Percentiles rank a stretch among this genome's conserved stretches.
phyloP scores from a whole-genome alignment of 106 monocot genomes.

The Apostasia ramifera region DNA sequence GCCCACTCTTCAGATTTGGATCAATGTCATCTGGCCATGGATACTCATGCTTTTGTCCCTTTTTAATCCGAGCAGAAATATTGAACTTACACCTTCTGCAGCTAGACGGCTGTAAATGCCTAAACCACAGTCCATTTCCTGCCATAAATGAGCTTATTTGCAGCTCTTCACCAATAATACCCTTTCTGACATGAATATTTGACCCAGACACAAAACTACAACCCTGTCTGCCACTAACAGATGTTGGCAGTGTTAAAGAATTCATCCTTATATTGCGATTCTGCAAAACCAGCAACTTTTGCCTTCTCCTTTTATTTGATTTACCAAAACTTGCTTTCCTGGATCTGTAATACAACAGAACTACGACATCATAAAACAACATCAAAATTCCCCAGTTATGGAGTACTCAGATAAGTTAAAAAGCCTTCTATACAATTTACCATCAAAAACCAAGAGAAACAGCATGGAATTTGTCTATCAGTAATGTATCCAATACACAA shows the following conservation, averaged over 20 bases:
- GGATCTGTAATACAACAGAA: too few species aligned
- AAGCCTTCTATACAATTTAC: too few species aligned
- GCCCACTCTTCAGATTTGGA: slow-evolving; percentile 56
- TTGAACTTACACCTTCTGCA: slow-evolving; percentile 12
- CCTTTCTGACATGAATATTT: slow-evolving; percentile 23
- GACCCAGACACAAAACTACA: slow-evolving; percentile 56
- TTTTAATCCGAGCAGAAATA: slow-evolving; percentile 46
- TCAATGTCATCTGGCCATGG: slow-evolving; percentile 75
- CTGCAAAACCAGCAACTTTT: not conserved
- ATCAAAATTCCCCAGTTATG: too few species aligned
- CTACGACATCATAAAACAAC: too few species aligned
- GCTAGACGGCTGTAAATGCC: slow-evolving; percentile 16
- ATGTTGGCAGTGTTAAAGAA: slow-evolving; percentile 33
- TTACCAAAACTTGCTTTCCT: too few species aligned
- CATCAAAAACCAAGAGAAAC: too few species aligned
- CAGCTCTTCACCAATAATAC: slow-evolving; percentile 6
- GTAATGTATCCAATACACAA: too few species aligned
- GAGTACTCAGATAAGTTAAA: too few species aligned
- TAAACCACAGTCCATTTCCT: slow-evolving; percentile 32
- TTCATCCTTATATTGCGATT: slow-evolving; percentile 24
- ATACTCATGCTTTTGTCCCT: slow-evolving; percentile 70
- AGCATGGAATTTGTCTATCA: too few species aligned
- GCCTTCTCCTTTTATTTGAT: too few species aligned
- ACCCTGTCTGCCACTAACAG: slow-evolving; percentile 31
- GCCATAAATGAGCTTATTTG: slow-evolving; percentile 7